A percentile compares a stretch with the other conserved stretches of the same genome.
phyloP scores from a whole-genome alignment of 805 yeast species.

The Myxozyma udenii region DNA sequence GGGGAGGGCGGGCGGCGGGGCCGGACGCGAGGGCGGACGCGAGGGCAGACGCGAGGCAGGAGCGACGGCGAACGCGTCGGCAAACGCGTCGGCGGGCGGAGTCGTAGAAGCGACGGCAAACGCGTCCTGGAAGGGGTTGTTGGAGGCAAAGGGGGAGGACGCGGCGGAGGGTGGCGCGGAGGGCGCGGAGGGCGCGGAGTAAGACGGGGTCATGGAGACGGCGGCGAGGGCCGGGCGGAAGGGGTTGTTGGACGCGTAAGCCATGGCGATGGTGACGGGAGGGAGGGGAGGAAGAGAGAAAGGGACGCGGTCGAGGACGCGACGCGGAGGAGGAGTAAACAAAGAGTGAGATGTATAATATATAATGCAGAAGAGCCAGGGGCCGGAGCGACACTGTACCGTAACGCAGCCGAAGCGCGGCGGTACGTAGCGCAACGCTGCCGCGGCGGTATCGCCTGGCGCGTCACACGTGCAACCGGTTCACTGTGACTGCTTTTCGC shows the following conservation, averaged over 20 bases:
- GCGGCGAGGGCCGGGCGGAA: slow-evolving; percentile 23
- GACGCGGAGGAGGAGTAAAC: neutral
- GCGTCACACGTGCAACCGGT: no score
- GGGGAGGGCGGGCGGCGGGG: slow-evolving; percentile 2
- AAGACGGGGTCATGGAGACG: slow-evolving; percentile 16
- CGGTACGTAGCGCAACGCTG: no score
- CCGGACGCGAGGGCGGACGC: neutral
- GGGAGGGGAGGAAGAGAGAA: neutral
- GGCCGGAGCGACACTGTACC: no score
- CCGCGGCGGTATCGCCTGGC: no score
- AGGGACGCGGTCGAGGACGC: neutral
- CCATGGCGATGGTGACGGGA: slow-evolving; percentile 7
- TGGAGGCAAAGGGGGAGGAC: slow-evolving; percentile 9
- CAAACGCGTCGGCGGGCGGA: slow-evolving; percentile 20
- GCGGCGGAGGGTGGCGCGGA: slow-evolving; percentile 5
- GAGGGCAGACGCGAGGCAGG: neutral
- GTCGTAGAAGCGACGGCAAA: slow-evolving; percentile 3
- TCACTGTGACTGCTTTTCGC: no score
- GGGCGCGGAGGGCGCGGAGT: slow-evolving; percentile 19
- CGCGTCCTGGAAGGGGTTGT: slow-evolving; percentile 18
- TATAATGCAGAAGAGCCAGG: no score
- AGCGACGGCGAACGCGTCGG: neutral
- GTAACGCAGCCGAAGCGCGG: no score
- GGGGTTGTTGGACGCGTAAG: slow-evolving; percentile 29
- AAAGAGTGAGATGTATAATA: neutral